Evolutionary conservation across 441 rosid genomes (phyloP).

Genomic region (Adansonia rubrostipa): DNA sequence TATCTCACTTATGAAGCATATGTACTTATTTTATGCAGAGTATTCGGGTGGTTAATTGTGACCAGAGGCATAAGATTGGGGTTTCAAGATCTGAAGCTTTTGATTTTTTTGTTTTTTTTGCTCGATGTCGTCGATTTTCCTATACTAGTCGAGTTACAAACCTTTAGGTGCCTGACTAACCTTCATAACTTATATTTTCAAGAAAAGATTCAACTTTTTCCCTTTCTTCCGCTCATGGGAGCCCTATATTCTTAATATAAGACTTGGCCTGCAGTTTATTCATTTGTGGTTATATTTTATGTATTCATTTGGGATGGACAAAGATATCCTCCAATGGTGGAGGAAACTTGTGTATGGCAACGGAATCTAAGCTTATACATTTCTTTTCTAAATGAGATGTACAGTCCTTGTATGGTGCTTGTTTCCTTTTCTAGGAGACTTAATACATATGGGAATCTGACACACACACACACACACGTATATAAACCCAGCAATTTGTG

Average conservation of each 20-base stretch:
- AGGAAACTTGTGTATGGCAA: neutral
- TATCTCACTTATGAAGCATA: neutral
- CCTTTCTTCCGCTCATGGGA: neutral
- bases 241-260: neutral
- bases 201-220: conserved; percentile 23
- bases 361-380: conserved; percentile 1
- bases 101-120: conserved; percentile 8
- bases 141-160: conserved; percentile 22
- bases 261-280: conserved; percentile 15
- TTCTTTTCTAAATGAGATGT: neutral
- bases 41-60: conserved; percentile 5
- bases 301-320: conserved; percentile 16
- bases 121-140: conserved; percentile 23
- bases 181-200: conserved; percentile 7
- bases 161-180: conserved; percentile 21
- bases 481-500: no score
- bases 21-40: conserved; percentile 28
- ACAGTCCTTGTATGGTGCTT: neutral
- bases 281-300: neutral
- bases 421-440: neutral
- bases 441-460: no score
- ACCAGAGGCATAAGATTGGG: conserved; percentile 18
- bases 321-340: neutral
- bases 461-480: no score
- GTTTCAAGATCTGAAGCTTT: conserved; percentile 17